Evolutionary conservation across 106 monocot species (phyloP).

Genomic region (Dioscorea zingiberensis): DNA sequence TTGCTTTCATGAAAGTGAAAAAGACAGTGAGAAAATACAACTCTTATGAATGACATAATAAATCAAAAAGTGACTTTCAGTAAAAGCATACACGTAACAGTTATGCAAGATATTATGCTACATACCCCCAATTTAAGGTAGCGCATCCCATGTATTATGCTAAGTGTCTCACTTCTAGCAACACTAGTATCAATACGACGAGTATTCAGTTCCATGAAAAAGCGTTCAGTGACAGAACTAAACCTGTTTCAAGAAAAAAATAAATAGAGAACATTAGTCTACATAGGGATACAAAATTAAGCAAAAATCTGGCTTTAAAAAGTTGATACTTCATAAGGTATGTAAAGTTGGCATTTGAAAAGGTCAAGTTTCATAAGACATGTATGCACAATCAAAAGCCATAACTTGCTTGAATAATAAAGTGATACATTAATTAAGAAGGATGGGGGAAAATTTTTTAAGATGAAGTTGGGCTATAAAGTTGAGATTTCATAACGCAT

Average conservation of each 20-base stretch:
- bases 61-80: too few relatives aligned
- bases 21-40: too few relatives aligned
- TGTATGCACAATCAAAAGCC: background rate
- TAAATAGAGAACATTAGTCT: constrained; percentile 1
- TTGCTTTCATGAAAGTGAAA: too few relatives aligned
- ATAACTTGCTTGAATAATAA: background rate
- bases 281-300: background rate
- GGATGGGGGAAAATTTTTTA: too few relatives aligned
- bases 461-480: too few relatives aligned
- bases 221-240: constrained; percentile 94
- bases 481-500: too few relatives aligned
- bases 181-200: constrained; percentile 76
- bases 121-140: constrained; percentile 98
- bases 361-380: background rate
- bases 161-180: constrained; percentile 93
- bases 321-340: background rate
- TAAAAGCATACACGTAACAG: too few relatives aligned
- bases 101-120: background rate
- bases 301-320: background rate
- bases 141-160: constrained; percentile 99
- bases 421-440: background rate
- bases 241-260: constrained; percentile 55
- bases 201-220: constrained; percentile 96
- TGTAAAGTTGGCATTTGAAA: too few relatives aligned
- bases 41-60: too few relatives aligned